A percentile compares a stretch with the other conserved stretches of the same genome.
These are phyloP conservation scores for Plasmodium vivax DNA, from an alignment of 169 alveolate genomes.

Conservation along the genomic window DNA sequence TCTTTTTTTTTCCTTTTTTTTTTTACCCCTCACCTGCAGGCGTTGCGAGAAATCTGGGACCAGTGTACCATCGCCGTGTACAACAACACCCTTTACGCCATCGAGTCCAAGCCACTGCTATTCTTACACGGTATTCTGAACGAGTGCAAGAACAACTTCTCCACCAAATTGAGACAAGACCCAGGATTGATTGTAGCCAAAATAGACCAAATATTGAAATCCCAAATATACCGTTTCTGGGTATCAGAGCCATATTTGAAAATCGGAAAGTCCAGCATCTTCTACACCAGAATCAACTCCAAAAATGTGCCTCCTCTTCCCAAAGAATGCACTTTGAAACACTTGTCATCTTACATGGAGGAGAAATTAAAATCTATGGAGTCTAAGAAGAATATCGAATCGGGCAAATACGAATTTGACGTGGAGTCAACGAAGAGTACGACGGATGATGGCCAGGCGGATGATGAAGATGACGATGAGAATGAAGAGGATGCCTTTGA, in stretches of 20 bases:
- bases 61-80: constrained; percentile 73
- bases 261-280: constrained; percentile 34
- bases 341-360: constrained; percentile 70
- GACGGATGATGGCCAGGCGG: not conserved
- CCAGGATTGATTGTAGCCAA: constrained; percentile 75
- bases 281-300: constrained; percentile 22
- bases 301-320: constrained; percentile 40
- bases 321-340: constrained; percentile 48
- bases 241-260: constrained; percentile 59
- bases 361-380: constrained; percentile 74
- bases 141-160: constrained; percentile 52
- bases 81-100: constrained; percentile 59
- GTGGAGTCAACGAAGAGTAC: constrained; percentile 9
- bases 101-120: constrained; percentile 70
- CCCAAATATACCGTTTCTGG: constrained; percentile 74
- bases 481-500: constrained; percentile 16
- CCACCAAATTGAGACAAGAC: constrained; percentile 73
- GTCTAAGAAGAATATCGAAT: constrained; percentile 61
- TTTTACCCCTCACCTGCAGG: not conserved
- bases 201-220: constrained; percentile 72
- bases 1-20: not conserved
- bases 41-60: constrained; percentile 71
- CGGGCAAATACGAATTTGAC: constrained; percentile 60
- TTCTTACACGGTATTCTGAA: constrained; percentile 70
- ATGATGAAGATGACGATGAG: constrained; percentile 28